Conservation (phyloP, 2,329 filamentous ascomycete genomes). For the Pestalotiopsis sp. region DNA sequence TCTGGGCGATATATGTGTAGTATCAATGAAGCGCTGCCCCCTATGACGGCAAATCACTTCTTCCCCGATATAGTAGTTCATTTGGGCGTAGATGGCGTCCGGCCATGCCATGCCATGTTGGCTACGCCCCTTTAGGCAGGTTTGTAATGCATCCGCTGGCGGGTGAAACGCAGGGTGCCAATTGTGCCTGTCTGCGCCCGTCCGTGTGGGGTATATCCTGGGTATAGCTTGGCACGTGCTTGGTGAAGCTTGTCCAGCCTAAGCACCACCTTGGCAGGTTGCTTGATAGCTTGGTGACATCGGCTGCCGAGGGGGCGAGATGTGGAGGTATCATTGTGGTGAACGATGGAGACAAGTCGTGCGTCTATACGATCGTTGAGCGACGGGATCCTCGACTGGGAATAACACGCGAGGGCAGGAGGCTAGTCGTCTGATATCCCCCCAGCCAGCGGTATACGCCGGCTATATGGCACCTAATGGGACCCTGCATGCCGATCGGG, state of each 20-base stretch:
- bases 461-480: neutral
- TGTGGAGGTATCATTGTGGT: neutral
- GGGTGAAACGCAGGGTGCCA: constrained; percentile 7
- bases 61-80: constrained; percentile 8
- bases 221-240: constrained; percentile 6
- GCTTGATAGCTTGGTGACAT: constrained; percentile 5
- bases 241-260: constrained; percentile 4
- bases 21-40: constrained; percentile 4
- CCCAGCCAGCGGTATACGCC: neutral
- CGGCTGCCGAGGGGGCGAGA: neutral
- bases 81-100: neutral
- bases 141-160: constrained; percentile 1
- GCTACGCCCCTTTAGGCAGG: constrained; percentile 9
- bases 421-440: neutral
- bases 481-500: neutral
- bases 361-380: neutral
- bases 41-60: neutral
- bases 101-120: neutral
- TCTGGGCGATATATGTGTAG: constrained; percentile 4
- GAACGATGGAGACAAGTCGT: neutral
- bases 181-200: neutral
- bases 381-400: neutral
- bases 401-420: neutral
- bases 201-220: neutral
- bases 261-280: constrained; percentile 4